Evolutionary conservation across 2,329 filamentous ascomycete genomes (phyloP), one percentile per base, ranked within the genome.

Genomic region (Aspergillus tanneri): DNA sequence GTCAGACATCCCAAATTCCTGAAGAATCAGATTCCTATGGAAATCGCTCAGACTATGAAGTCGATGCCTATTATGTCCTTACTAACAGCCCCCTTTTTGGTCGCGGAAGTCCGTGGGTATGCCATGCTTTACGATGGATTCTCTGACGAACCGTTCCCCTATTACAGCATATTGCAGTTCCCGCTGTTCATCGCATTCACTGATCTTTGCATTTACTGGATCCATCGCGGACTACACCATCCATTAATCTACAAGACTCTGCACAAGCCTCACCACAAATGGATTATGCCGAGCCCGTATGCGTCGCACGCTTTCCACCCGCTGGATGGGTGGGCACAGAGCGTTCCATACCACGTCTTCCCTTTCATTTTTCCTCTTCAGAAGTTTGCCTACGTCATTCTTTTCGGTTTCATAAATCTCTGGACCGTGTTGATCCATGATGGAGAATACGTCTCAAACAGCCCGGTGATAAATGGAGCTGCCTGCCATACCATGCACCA

Each of bases 241-340:
- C 88, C 88, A 12, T 65, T 72, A 38, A 68, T 93, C 59, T 97
- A 97, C 82, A 95, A 91, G 77, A 77, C 78, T 58, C 79, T 96
- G 41, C 92, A 97, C 82, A 97, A 97, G 82, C 86, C 90, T 57
- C 92, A 97, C 74, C 92, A 97, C 84, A 96, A 96, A 77, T 97
- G 92, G 92, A 96, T 97, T 73, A 95, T 96, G 89, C 92, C 92
- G 3, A 95, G 90, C 3, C 92, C 92, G 0, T 96, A 83, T 69
- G 91, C 92, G 34, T 90, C 86, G 60, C 88, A 96, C 66, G 92
- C 92, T 49, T 97, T 97, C 81, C 90, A 97, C 76, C 91, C 92
- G 1, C 69, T 96, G 43, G 92, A 97, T 66, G 92, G 92, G 64
- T 96, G 86, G 73, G 80, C 84, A 9, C 92, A 97, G 76, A 88